Conservation (phyloP, 1,284 basidiomycete genomes). For the Thecaphora thlaspeos region DNA sequence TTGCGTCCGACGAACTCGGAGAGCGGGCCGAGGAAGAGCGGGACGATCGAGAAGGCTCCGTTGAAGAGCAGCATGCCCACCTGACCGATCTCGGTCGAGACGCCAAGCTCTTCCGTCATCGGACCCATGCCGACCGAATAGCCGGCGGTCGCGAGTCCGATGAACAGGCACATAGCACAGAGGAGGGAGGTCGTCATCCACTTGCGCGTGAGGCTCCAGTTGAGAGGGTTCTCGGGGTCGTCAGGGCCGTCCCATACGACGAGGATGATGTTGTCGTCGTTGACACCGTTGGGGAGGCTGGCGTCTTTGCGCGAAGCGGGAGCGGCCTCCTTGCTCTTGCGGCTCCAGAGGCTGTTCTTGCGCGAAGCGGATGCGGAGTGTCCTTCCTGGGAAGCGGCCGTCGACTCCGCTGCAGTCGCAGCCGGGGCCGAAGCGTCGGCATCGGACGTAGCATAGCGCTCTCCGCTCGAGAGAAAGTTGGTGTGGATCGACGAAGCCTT, state of each 20-base stretch:
- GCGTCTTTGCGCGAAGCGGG: slow-evolving; percentile 10
- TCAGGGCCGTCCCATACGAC: slow-evolving; percentile 44
- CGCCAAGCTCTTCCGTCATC: slow-evolving; percentile 52
- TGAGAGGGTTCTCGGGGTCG: slow-evolving; percentile 46
- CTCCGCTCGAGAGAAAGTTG: slow-evolving; percentile 38
- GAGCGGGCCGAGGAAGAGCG: slow-evolving; percentile 55
- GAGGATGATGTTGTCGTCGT: slow-evolving; percentile 42
- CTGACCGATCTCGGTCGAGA: slow-evolving; percentile 50
- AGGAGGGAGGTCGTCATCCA: slow-evolving; percentile 47
- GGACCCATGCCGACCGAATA: slow-evolving; percentile 49
- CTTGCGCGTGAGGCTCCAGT: slow-evolving; percentile 41
- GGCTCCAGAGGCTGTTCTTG: slow-evolving; percentile 36
- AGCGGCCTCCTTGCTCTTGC: slow-evolving; percentile 26
- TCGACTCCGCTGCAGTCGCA: not conserved
- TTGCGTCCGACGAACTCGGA: slow-evolving; percentile 56
- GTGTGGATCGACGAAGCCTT: slow-evolving; percentile 40
- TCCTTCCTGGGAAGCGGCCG: not conserved
- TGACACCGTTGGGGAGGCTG: slow-evolving; percentile 16
- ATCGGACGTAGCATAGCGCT: slow-evolving; percentile 33
- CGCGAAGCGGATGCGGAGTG: slow-evolving; percentile 11
- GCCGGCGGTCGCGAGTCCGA: slow-evolving; percentile 55
- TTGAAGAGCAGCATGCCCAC: slow-evolving; percentile 56
- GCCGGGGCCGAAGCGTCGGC: slow-evolving; percentile 7
- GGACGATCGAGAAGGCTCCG: slow-evolving; percentile 41
- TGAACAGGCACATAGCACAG: slow-evolving; percentile 51